phyloP scores from a whole-genome alignment of 129 eudicot genomes.

The Erigeron canadensis region DNA sequence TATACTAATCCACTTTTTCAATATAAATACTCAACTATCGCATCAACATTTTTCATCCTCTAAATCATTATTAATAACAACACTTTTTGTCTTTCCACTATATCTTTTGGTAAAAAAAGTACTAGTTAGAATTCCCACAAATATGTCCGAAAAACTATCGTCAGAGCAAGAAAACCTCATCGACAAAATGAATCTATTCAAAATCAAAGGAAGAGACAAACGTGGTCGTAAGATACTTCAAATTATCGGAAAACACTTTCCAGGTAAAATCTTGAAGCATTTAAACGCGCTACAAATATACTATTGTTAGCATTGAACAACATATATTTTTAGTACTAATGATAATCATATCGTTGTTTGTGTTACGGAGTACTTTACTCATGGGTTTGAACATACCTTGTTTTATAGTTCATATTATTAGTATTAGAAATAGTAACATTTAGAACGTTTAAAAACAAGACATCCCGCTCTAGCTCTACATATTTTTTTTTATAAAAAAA shows the following conservation, averaged over 20 bases:
- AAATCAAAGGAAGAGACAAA: slow-evolving; percentile 64
- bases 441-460: no score
- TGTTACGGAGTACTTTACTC: no score
- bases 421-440: no score
- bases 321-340: background rate
- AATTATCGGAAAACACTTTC: slow-evolving; percentile 58
- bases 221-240: slow-evolving; percentile 50
- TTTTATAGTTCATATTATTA: no score
- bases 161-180: slow-evolving; percentile 31
- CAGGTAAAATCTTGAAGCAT: slow-evolving; percentile 35
- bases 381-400: no score
- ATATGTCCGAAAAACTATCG: slow-evolving; percentile 30
- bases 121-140: background rate
- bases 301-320: background rate
- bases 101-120: background rate
- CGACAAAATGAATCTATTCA: slow-evolving; percentile 46
- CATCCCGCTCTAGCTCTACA: background rate
- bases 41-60: slow-evolving; percentile 18
- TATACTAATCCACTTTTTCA: slow-evolving; percentile 10
- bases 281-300: background rate
- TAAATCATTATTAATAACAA: background rate
- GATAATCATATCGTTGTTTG: no score
- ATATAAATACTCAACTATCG: slow-evolving; percentile 26
- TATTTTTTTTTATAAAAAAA: background rate
- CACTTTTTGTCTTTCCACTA: slow-evolving; percentile 5